Evolutionary conservation across 2,329 filamentous ascomycete species (phyloP), one percentile per base, ranked within the genome.

Genomic region (Aspergillaceae sp.): DNA sequence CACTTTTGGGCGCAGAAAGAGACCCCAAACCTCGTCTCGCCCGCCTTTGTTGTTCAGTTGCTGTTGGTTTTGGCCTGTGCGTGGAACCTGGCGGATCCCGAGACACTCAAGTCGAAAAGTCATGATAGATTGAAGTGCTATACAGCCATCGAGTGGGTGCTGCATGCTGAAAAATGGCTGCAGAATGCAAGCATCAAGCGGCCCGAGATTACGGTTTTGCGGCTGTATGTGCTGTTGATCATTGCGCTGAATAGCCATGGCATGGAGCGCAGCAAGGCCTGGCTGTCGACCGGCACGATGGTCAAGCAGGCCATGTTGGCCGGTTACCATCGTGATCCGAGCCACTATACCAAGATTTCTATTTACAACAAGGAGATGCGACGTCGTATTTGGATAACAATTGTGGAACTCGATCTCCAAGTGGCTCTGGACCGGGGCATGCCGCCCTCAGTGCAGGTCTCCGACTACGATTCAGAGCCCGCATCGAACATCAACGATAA

Each of bases 111-210:
- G 28, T 50, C 57, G 4, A 63, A 63, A 38, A 63, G 57, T 36
- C 47, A 57, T 3, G 51, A 47, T 4, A 51, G 51, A 9, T 51
- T 65, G 35, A 56, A 53, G 40, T 61, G 59, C 43, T 63, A 59
- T 44, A 64, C 61, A 2, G 65, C 63, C 1, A 45, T 65, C 27
- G 84, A 87, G 56, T 96, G 90, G 63, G 87, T 97, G 48, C 79
- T 84, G 42, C 94, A 97, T 82, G 87, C 89, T 2, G 91, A 96
- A 63, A 81, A 83, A 2, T 84, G 96, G 49, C 74, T 97, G 36
- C 87, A 94, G 58, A 85, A 91, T 59, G 86, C 89, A 1, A 80
- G 71, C 40, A 70, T 74, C 38, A 80, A 79, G 56, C 73, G 76
- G 10, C 68, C 75, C 3, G 74, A 73, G 2, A 63, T 77, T 1